phyloP scores from a whole-genome alignment of 805 yeast species.

The Sugiyamaella floridensis region DNA sequence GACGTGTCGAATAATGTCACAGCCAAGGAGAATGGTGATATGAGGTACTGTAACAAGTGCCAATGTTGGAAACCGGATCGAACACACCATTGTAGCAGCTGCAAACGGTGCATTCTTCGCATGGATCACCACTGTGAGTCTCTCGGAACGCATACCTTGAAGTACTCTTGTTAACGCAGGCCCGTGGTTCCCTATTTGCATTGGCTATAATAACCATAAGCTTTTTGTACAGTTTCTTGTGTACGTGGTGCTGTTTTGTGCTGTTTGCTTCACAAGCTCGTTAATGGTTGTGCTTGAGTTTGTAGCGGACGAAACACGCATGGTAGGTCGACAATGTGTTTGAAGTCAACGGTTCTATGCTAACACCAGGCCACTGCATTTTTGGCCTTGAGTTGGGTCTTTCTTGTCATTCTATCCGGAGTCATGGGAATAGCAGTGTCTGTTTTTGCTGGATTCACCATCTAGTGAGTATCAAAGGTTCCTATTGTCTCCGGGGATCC shows the following conservation, averaged over 20 bases:
- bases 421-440: conserved; percentile 51
- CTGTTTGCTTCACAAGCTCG: conserved; percentile 37
- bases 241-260: conserved; percentile 45
- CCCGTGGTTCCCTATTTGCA: conserved; percentile 91
- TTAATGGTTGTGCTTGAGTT: conserved; percentile 18
- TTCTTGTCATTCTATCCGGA: conserved; percentile 49
- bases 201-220: conserved; percentile 78
- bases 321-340: not conserved
- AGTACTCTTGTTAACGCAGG: not conserved
- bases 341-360: not conserved
- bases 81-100: conserved; percentile 37
- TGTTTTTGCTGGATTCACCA: conserved; percentile 46
- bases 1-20: conserved; percentile 26
- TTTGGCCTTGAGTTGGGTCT: conserved; percentile 52
- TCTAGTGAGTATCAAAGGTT: conserved; percentile 18
- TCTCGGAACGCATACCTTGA: too few relatives aligned
- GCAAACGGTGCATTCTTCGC: conserved; percentile 36
- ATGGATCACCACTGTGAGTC: conserved; percentile 52
- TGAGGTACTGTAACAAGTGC: conserved; percentile 36
- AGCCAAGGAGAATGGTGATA: conserved; percentile 37
- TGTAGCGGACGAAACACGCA: conserved; percentile 21
- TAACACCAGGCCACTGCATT: conserved; percentile 22
- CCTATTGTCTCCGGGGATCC: not conserved
- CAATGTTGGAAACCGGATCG: conserved; percentile 39
- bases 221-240: conserved; percentile 66